These are phyloP conservation scores for Fonsecaea monophora DNA, from an alignment of 2,329 filamentous ascomycete species.

Conservation along the genomic window DNA sequence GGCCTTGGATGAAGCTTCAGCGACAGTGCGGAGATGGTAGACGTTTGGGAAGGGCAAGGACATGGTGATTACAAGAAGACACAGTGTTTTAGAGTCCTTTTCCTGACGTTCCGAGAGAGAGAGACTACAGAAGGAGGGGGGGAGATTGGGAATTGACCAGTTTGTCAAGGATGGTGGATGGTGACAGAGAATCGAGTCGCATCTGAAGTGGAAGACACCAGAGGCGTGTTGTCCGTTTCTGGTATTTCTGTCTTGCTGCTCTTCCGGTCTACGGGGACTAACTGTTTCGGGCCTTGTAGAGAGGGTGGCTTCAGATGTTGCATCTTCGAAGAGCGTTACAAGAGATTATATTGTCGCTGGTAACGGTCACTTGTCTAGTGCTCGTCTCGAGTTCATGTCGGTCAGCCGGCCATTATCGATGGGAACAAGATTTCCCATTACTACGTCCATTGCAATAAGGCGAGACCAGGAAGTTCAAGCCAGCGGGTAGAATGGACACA, in stretches of 20 bases:
- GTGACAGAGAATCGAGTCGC: constrained; percentile 18
- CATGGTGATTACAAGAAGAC: constrained; percentile 13
- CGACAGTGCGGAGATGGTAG: constrained; percentile 85
- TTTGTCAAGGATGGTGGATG: not conserved
- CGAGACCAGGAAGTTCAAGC: no score
- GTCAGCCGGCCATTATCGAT: no score
- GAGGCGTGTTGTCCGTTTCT: not conserved
- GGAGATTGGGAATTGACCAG: not conserved
- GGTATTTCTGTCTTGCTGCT: not conserved
- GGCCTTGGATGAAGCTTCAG: constrained; percentile 79
- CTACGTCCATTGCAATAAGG: no score
- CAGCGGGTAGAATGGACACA: constrained; percentile 60
- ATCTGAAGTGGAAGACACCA: constrained; percentile 34
- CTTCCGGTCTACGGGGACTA: not conserved
- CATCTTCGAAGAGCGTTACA: no score
- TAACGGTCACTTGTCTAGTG: no score
- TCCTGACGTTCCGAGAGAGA: not conserved
- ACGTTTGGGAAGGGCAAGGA: constrained; percentile 67
- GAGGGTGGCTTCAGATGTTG: no score
- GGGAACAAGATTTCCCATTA: no score
- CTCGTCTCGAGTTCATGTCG: no score
- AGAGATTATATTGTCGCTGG: no score
- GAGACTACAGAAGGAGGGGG: not conserved
- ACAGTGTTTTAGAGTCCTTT: not conserved
- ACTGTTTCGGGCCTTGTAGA: not conserved